phyloP scores from a whole-genome alignment of 2,329 filamentous ascomycete species.

The Sordariomycetes sp. region DNA sequence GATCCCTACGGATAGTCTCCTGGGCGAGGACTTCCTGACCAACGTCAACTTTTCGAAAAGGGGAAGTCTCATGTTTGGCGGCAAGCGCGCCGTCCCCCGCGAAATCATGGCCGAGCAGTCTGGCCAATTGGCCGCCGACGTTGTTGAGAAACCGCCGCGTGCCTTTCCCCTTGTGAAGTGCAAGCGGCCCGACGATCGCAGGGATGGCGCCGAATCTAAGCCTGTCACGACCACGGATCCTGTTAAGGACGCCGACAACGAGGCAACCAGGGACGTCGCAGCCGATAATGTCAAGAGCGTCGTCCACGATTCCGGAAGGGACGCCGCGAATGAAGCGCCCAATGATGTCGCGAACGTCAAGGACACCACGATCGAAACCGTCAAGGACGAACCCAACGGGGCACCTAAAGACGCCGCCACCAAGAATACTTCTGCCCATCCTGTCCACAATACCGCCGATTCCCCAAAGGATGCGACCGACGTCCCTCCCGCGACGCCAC shows the following conservation, averaged over 20 bases:
- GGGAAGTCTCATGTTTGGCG: slow-evolving; percentile 49
- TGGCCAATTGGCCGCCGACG: slow-evolving; percentile 11
- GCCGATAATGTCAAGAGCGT: too few relatives aligned
- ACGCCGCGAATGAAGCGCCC: too few relatives aligned
- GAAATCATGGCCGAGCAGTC: slow-evolving; percentile 5
- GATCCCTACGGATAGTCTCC: slow-evolving; percentile 41
- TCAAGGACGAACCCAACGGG: too few relatives aligned
- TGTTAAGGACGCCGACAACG: background rate
- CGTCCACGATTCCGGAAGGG: too few relatives aligned
- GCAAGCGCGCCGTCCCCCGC: slow-evolving; percentile 17
- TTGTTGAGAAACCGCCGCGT: background rate
- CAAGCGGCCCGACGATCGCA: slow-evolving; percentile 9
- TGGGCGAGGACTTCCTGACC: slow-evolving; percentile 44
- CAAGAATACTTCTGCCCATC: too few relatives aligned
- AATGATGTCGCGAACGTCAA: too few relatives aligned
- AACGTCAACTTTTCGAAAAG: slow-evolving; percentile 47
- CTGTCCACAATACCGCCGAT: background rate
- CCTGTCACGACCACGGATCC: background rate
- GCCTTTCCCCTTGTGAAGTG: background rate
- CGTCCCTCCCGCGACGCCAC: background rate
- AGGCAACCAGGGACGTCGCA: too few relatives aligned
- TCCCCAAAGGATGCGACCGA: slow-evolving; percentile 8
- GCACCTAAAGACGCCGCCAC: too few relatives aligned
- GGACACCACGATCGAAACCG: too few relatives aligned
- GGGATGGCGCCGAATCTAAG: slow-evolving; percentile 9